These are phyloP conservation scores for Aspergillus asperescens DNA, from an alignment of 495 filamentous ascomycete genomes.

Conservation along the genomic window DNA sequence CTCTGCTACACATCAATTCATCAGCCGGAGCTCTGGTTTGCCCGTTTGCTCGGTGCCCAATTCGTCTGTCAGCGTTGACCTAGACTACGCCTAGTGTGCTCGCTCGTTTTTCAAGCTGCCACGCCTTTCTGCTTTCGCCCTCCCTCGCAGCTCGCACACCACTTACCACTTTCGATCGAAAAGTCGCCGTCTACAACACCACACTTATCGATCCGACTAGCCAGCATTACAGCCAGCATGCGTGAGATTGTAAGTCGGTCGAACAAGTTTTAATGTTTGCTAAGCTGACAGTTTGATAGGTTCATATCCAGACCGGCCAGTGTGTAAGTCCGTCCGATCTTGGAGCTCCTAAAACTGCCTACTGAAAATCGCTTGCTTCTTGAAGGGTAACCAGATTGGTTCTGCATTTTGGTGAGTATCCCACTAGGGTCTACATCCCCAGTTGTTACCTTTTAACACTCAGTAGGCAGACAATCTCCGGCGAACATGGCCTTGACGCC, in stretches of 20 bases:
- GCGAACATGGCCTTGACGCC: constrained; percentile 97
- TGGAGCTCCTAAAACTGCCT: background rate
- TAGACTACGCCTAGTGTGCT: no score
- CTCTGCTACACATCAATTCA: no score
- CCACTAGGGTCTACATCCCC: constrained; percentile 6
- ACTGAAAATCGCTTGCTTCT: constrained; percentile 10
- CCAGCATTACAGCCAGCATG: no score
- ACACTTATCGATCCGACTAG: no score
- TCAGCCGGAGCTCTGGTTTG: no score
- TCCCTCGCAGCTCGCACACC: no score
- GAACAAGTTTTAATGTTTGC: constrained; percentile 16
- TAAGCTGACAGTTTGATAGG: constrained; percentile 51
- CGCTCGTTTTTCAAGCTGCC: no score
- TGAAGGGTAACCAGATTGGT: constrained; percentile 99
- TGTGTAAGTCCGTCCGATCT: constrained; percentile 62
- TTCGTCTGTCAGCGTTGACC: no score
- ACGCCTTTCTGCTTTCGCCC: no score
- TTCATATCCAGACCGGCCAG: constrained; percentile 98
- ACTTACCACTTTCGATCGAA: no score
- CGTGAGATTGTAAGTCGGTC: constrained; percentile 83
- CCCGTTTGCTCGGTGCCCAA: no score
- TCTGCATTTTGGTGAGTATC: constrained; percentile 89
- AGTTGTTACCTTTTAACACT: constrained; percentile 23
- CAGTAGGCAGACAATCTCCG: constrained; percentile 86
- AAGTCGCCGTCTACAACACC: no score